A percentile compares a stretch with the other conserved stretches of the same genome.
phyloP scores from a whole-genome alignment of 73 alveolate genomes.

The Paramecium biaurelia region DNA sequence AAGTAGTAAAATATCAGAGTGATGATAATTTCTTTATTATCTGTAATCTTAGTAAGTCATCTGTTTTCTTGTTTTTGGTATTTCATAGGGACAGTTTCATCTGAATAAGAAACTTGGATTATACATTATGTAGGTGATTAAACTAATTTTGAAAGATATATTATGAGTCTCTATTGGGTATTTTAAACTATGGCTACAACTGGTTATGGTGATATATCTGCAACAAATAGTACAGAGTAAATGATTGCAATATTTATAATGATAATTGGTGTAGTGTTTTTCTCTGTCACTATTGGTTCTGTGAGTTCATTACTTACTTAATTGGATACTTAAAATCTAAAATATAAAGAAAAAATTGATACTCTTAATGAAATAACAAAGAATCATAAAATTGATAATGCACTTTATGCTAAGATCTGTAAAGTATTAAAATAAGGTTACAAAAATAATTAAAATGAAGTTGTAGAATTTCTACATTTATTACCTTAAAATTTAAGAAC shows the following conservation, averaged over 20 bases:
- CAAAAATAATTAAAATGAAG: conserved; percentile 60
- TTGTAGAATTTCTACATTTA: conserved; percentile 69
- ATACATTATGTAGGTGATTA: not conserved
- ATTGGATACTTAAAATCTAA: conserved; percentile 55
- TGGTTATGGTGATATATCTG: conserved; percentile 85
- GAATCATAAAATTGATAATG: conserved; percentile 14
- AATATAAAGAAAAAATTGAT: not conserved
- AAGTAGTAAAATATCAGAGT: not conserved
- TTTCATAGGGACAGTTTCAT: not conserved
- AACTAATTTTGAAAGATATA: conserved; percentile 56
- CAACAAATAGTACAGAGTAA: conserved; percentile 67
- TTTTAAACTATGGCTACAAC: conserved; percentile 81
- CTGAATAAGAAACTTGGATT: not conserved
- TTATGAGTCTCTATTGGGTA: conserved; percentile 78
- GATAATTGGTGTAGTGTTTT: conserved; percentile 84
- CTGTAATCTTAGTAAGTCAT: conserved; percentile 16
- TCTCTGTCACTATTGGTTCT: conserved; percentile 83
- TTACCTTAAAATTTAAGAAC: conserved; percentile 78
- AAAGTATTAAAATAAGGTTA: conserved; percentile 47
- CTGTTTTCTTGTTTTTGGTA: conserved; percentile 31
- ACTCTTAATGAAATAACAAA: conserved; percentile 10
- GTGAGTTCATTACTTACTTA: conserved; percentile 78
- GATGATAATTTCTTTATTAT: not conserved
- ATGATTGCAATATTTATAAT: conserved; percentile 74
- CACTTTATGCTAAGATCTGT: not conserved